These are phyloP conservation scores for Grifola frondosa DNA, from an alignment of 1,284 basidiomycete genomes.

Conservation along the genomic window DNA sequence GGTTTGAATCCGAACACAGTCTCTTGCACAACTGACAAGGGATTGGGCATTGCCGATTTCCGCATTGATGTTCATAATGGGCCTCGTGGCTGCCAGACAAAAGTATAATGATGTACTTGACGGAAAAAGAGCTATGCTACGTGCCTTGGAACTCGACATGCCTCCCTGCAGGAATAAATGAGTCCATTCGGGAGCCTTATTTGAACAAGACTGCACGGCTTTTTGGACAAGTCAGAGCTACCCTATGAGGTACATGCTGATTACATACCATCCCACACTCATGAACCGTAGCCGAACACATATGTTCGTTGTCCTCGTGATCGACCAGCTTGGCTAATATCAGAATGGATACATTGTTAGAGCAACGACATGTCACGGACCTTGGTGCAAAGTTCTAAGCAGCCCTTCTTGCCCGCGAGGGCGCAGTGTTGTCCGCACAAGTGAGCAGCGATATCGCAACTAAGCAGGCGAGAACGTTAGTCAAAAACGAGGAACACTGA, in stretches of 20 bases:
- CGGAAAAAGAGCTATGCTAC: slow-evolving; percentile 8
- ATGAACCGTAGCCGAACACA: slow-evolving; percentile 53
- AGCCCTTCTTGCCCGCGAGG: slow-evolving; percentile 45
- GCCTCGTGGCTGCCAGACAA: slow-evolving; percentile 38
- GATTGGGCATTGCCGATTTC: slow-evolving; percentile 51
- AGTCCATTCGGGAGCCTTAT: slow-evolving; percentile 33
- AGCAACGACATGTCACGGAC: slow-evolving; percentile 27
- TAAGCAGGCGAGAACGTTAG: slow-evolving; percentile 19
- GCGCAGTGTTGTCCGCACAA: slow-evolving; percentile 50
- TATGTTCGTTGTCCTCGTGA: slow-evolving; percentile 47
- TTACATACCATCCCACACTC: slow-evolving; percentile 52
- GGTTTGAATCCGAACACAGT: slow-evolving; percentile 46
- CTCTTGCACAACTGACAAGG: slow-evolving; percentile 53
- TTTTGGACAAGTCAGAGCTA: not conserved
- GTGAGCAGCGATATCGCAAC: slow-evolving; percentile 49
- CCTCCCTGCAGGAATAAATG: slow-evolving; percentile 41
- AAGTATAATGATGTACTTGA: too few relatives aligned
- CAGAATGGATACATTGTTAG: not conserved
- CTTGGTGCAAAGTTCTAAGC: slow-evolving; percentile 48
- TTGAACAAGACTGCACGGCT: slow-evolving; percentile 48
- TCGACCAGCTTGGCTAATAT: slow-evolving; percentile 36
- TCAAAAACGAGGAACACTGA: not conserved
- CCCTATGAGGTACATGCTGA: not conserved
- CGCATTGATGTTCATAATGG: slow-evolving; percentile 49
- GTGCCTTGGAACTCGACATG: slow-evolving; percentile 46